Base-by-base conservation (phyloP, 2,329 filamentous ascomycete genomes). In the Arachnomyces sp. region DNA sequence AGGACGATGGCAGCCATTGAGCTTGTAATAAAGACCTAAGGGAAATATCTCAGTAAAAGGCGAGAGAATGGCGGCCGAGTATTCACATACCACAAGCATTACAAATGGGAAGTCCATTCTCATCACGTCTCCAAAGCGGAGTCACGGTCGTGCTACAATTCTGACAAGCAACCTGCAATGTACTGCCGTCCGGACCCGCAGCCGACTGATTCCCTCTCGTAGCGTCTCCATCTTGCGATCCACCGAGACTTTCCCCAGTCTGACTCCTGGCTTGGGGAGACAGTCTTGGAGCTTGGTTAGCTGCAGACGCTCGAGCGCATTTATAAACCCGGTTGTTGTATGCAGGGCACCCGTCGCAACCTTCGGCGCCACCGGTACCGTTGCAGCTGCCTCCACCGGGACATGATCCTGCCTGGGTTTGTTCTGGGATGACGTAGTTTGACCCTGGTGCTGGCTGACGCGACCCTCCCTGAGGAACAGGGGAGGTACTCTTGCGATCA, bases 121-220 rank as follows among this genome's bases (percentile, higher is more conserved):
- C 90, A 58, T 96, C 92, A 54, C 92, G 77, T 56, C 92, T 77
- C 92, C 92, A 98, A 11, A 98, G 71, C 11, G 92, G 92, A 31
- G 92, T 98, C 40, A 96, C 90, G 0, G 92, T 96, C 9, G 92
- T 98, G 20, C 82, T 85, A 61, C 92, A 98, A 56, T 98, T 98
- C 59, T 96, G 89, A 52, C 92, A 98, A 9, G 92, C 89, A 49
- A 94, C 88, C 15, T 94, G 79, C 16, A 86, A 77, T 14, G 56
- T 58, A 36, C 50, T 56, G 16, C 51, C 55, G 30, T 61, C 55
- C 25, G 43, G 48, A 29, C 39, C 35, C 11, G 47, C 40, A 9
- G 47, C 15, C 15, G 49, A 36, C 25, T 45, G 40, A 29, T 42
- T 49, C 34, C 56, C 57, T 2, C 39, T 40, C 3, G 52, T 39